Percentiles rank a stretch among this genome's conserved stretches.
Evolutionary conservation across 169 alveolate genomes (phyloP).

Genomic region (Eimeria tenella): DNA sequence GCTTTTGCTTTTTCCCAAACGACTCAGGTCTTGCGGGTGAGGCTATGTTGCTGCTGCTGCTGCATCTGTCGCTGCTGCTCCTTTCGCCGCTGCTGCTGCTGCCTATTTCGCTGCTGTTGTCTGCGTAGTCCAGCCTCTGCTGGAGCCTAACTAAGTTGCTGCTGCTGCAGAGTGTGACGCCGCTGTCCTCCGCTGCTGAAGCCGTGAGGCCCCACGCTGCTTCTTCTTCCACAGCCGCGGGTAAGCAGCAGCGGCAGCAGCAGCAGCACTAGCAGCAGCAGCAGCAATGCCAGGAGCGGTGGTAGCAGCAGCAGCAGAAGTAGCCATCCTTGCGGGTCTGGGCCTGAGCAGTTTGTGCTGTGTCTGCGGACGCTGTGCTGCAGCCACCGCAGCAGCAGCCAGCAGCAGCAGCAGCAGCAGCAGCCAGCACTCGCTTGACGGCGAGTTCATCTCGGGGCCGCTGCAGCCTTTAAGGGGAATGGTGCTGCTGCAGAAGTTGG

Average conservation of each 20-base stretch:
- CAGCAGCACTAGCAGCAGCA: constrained; percentile 2
- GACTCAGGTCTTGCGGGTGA: not conserved
- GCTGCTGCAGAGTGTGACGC: constrained; percentile 2
- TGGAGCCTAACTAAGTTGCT: not conserved
- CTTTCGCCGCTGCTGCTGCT: not conserved
- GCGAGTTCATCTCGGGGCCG: constrained; percentile 67
- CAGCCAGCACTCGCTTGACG: constrained; percentile 60
- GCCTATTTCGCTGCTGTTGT: not conserved
- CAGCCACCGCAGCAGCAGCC: constrained; percentile 18
- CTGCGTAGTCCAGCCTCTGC: not conserved
- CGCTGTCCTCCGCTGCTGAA: not conserved
- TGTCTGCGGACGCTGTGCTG: not conserved
- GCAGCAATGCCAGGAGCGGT: not conserved
- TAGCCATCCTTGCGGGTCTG: not conserved
- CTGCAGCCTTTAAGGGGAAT: constrained; percentile 71
- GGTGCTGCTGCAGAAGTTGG: constrained; percentile 70
- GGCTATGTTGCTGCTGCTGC: not conserved
- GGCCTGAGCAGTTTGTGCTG: not conserved
- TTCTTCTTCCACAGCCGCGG: not conserved
- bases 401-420: constrained; percentile 59
- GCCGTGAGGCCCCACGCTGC: constrained; percentile 28
- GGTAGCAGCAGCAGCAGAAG: constrained; percentile 17
- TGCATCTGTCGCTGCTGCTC: not conserved
- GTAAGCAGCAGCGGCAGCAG: not conserved
- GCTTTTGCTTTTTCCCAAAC: constrained; percentile 15